phyloP scores from a whole-genome alignment of 345 rosid species.

The Streptanthus diversifolius region DNA sequence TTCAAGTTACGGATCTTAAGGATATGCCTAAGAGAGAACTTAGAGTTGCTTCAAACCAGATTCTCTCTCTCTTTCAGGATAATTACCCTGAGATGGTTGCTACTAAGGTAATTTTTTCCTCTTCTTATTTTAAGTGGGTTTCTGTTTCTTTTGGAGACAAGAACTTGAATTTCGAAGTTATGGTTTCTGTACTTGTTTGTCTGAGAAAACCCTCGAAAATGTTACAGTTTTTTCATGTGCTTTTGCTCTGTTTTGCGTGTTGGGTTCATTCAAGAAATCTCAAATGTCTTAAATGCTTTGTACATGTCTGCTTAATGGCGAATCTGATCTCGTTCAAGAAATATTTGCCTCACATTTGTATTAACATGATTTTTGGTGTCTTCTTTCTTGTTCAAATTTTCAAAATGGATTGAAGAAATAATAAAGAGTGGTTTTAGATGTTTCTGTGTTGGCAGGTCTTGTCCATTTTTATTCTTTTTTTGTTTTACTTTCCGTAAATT shows the following conservation, averaged over 20 bases:
- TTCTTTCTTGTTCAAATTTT: slow-evolving; percentile 12
- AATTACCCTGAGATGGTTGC: slow-evolving; percentile 99
- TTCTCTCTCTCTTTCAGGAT: slow-evolving; percentile 88
- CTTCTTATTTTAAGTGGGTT: background rate
- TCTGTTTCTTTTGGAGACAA: background rate
- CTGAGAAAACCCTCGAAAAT: slow-evolving; percentile 10
- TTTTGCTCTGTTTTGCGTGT: slow-evolving; percentile 34
- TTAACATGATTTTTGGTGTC: background rate
- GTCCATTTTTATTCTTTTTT: slow-evolving; percentile 19
- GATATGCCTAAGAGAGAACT: slow-evolving; percentile 98
- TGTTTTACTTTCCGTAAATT: slow-evolving; percentile 16
- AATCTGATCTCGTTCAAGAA: slow-evolving; percentile 1
- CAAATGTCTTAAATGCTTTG: slow-evolving; percentile 11
- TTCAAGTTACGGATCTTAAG: slow-evolving; percentile 92
- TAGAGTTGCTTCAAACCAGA: slow-evolving; percentile 81
- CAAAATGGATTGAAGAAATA: background rate
- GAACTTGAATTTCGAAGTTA: slow-evolving; percentile 6
- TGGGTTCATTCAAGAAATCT: slow-evolving; percentile 22
- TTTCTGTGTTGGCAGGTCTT: slow-evolving; percentile 22
- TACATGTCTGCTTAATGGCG: background rate
- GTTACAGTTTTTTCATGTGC: slow-evolving; percentile 21
- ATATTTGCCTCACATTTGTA: no score
- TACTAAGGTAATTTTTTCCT: slow-evolving; percentile 56
- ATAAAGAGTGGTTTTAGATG: slow-evolving; percentile 13
- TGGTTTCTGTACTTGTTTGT: slow-evolving; percentile 26